Conservation (phyloP, 257 asterid genomes). For the Solanum habrochaites region DNA sequence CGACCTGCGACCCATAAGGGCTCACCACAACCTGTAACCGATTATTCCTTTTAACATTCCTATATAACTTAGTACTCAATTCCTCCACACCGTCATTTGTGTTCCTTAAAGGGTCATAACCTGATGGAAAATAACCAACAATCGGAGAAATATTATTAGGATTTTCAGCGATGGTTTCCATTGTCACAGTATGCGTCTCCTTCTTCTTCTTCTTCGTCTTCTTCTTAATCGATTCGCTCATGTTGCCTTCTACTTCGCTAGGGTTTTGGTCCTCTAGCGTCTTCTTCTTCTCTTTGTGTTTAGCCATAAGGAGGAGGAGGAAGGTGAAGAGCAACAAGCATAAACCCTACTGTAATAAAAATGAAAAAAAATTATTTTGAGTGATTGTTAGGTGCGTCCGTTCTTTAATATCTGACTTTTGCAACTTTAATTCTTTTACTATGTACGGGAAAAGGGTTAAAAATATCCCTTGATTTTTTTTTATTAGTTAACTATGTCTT, state of each 20-base stretch:
- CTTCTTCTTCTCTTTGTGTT: conserved; percentile 7
- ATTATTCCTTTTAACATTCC: conserved; percentile 25
- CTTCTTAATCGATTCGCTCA: background rate
- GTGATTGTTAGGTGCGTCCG: background rate
- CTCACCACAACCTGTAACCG: conserved; percentile 57
- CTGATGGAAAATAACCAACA: conserved; percentile 61
- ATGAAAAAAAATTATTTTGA: background rate
- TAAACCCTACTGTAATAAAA: background rate
- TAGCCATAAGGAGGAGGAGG: conserved; percentile 10
- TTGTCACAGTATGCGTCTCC: conserved; percentile 8
- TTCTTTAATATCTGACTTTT: background rate
- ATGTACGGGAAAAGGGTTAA: too few species aligned
- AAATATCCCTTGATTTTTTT: too few species aligned
- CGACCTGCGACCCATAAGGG: conserved; percentile 32
- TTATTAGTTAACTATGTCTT: too few species aligned
- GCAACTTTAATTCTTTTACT: background rate
- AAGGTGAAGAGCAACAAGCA: background rate
- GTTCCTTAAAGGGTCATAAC: conserved; percentile 38
- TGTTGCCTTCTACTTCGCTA: background rate
- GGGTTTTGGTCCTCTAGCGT: background rate
- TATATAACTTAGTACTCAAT: conserved; percentile 17
- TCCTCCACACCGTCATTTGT: background rate
- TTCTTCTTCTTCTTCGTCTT: background rate
- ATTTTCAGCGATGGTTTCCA: conserved; percentile 23
- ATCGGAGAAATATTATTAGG: conserved; percentile 40